These are phyloP conservation scores for Remersonia thermophila DNA, from an alignment of 2,329 filamentous ascomycete species.

Conservation along the genomic window DNA sequence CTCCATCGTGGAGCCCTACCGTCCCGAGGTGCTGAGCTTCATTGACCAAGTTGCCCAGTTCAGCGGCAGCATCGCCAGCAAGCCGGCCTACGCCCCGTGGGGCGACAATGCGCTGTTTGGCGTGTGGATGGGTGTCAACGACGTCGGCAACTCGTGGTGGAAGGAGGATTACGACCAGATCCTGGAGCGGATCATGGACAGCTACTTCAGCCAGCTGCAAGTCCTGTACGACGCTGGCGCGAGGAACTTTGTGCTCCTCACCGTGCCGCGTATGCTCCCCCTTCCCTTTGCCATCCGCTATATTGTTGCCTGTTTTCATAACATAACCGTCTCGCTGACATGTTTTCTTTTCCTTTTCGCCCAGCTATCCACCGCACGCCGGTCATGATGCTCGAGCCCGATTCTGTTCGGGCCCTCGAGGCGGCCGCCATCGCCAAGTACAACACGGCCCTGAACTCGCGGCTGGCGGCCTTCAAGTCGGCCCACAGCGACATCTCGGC, in stretches of 20 bases:
- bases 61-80: slow-evolving; percentile 21
- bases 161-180: slow-evolving; percentile 27
- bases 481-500: slow-evolving; percentile 23
- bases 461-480: slow-evolving; percentile 22
- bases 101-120: slow-evolving; percentile 33
- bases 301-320: not conserved
- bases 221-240: slow-evolving; percentile 32
- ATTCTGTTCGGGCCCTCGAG: slow-evolving; percentile 20
- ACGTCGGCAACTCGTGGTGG: slow-evolving; percentile 38
- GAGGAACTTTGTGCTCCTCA: slow-evolving; percentile 35
- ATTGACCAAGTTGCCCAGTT: slow-evolving; percentile 40
- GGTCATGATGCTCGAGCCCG: slow-evolving; percentile 18
- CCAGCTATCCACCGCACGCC: slow-evolving; percentile 31
- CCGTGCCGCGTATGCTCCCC: slow-evolving; percentile 29
- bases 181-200: slow-evolving; percentile 27
- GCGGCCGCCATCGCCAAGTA: slow-evolving; percentile 25
- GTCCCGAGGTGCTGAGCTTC: slow-evolving; percentile 34
- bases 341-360: no score
- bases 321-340: slow-evolving; percentile 4
- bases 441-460: slow-evolving; percentile 23
- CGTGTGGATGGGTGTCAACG: slow-evolving; percentile 45
- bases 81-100: slow-evolving; percentile 29
- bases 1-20: slow-evolving; percentile 35
- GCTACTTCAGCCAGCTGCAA: slow-evolving; percentile 31
- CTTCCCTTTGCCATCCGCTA: not conserved